Conservation (phyloP, 768 basidiomycete genomes). For the Coprinopsis cinerea region DNA sequence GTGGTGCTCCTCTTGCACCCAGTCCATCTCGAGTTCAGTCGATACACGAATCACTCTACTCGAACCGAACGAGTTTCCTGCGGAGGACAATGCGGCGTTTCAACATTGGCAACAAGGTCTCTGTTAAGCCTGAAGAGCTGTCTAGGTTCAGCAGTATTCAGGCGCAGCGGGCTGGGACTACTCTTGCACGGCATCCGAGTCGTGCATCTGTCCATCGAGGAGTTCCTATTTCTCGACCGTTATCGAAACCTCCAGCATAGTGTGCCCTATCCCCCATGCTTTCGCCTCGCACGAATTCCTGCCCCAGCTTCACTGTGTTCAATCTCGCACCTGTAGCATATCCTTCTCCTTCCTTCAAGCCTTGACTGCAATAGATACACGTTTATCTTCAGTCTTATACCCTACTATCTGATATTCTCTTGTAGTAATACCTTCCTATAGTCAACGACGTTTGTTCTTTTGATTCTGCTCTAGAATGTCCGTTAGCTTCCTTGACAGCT, state of each 20-base stretch:
- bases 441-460: no score
- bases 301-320: not conserved
- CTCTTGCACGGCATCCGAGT: conserved; percentile 72
- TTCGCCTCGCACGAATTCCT: not conserved
- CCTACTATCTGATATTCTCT: no score
- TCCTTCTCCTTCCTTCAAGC: no score
- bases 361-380: no score
- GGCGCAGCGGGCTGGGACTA: conserved; percentile 70
- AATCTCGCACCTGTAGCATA: no score
- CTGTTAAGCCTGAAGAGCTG: conserved; percentile 80
- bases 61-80: conserved; percentile 93
- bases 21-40: conserved; percentile 88
- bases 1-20: conserved; percentile 72
- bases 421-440: no score
- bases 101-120: conserved; percentile 77
- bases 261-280: no score
- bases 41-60: conserved; percentile 88
- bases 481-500: no score
- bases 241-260: not conserved
- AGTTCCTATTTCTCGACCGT: not conserved
- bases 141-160: conserved; percentile 85
- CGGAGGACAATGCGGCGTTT: conserved; percentile 83
- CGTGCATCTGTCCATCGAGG: not conserved
- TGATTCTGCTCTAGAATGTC: no score
- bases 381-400: no score